Percentiles rank a stretch among this genome's conserved stretches.
Conservation (phyloP, 768 basidiomycete genomes). For the Hemileccinum impolitum region DNA sequence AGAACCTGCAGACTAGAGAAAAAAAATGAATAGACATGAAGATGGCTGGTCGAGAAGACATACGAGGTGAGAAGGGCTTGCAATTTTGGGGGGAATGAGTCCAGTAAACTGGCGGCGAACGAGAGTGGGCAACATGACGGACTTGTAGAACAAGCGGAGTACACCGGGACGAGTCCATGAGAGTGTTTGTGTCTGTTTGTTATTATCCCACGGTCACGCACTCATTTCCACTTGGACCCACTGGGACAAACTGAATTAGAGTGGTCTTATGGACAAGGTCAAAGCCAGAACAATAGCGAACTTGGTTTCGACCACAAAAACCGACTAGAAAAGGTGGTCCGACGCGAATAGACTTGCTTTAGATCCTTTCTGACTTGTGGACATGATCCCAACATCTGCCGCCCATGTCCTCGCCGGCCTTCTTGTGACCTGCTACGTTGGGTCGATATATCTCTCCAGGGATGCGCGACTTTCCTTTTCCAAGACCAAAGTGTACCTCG, state of each 20-base stretch:
- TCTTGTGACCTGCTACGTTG: conserved; percentile 72
- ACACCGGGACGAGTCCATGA: conserved; percentile 13
- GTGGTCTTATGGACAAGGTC: not conserved
- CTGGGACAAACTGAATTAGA: too few relatives aligned
- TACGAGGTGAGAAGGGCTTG: conserved; percentile 86
- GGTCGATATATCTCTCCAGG: conserved; percentile 75
- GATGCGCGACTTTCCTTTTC: conserved; percentile 55
- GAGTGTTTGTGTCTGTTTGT: conserved; percentile 17
- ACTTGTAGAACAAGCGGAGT: conserved; percentile 20
- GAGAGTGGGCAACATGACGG: conserved; percentile 77
- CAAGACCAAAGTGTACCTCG: conserved; percentile 23
- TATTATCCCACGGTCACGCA: conserved; percentile 16
- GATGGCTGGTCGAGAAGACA: not conserved
- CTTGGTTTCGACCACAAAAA: conserved; percentile 7
- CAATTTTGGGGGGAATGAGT: conserved; percentile 93
- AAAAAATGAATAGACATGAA: conserved; percentile 5
- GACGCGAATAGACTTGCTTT: conserved; percentile 4
- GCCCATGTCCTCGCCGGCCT: conserved; percentile 56
- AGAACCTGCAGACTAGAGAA: conserved; percentile 68
- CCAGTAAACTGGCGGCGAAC: conserved; percentile 80
- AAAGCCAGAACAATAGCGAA: conserved; percentile 14
- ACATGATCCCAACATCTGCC: conserved; percentile 28
- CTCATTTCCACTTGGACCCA: not conserved
- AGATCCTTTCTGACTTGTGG: conserved; percentile 1
- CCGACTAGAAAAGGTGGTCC: conserved; percentile 9